These are phyloP conservation scores for Cercospora sp. DNA, from an alignment of 2,329 filamentous ascomycete species.

Conservation along the genomic window DNA sequence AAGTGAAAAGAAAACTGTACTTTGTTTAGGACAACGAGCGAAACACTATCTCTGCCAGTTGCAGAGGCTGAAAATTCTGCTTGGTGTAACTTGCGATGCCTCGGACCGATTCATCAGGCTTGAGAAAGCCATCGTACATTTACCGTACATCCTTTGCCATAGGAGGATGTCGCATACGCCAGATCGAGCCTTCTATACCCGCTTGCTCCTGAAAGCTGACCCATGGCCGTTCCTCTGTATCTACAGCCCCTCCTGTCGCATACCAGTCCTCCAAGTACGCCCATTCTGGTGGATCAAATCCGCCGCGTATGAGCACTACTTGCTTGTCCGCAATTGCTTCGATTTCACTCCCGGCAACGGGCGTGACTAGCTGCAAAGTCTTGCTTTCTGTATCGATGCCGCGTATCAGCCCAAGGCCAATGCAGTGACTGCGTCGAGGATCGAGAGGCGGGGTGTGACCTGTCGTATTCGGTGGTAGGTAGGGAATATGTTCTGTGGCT, in stretches of 20 bases:
- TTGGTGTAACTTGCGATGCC: neutral
- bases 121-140: neutral
- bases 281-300: constrained; percentile 68
- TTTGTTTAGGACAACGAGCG: no score
- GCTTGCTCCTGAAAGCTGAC: constrained; percentile 30
- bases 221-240: constrained; percentile 32
- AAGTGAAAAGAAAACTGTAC: neutral
- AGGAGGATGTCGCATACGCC: constrained; percentile 38
- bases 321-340: constrained; percentile 32
- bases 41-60: neutral
- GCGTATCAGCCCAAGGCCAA: constrained; percentile 69
- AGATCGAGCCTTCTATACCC: constrained; percentile 38
- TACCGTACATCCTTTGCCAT: constrained; percentile 23
- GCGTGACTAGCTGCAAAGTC: constrained; percentile 65
- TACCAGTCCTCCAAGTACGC: constrained; percentile 67
- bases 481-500: constrained; percentile 60
- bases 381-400: constrained; percentile 61
- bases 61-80: neutral
- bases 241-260: constrained; percentile 8
- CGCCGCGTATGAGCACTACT: constrained; percentile 66
- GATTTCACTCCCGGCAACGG: constrained; percentile 46
- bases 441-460: constrained; percentile 53
- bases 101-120: neutral
- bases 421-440: constrained; percentile 58
- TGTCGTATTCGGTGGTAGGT: constrained; percentile 58